A percentile compares a stretch with the other conserved stretches of the same genome.
Evolutionary conservation across 495 filamentous ascomycete genomes (phyloP).

Genomic region (Hyaloscypha bicolor): DNA sequence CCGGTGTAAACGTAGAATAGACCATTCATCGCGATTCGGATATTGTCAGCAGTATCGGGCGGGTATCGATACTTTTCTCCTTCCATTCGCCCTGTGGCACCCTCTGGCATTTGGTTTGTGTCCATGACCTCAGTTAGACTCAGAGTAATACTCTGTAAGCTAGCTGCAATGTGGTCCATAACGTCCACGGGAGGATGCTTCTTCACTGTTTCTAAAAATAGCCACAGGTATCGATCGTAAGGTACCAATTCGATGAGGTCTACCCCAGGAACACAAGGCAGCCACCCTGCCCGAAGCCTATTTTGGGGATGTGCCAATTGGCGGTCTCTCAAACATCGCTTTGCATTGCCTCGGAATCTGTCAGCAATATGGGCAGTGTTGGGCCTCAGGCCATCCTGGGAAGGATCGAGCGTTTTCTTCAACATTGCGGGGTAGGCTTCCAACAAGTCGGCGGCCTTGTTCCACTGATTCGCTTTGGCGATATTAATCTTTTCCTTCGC

Average conservation of each 20-base stretch:
- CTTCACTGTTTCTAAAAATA: slow-evolving; percentile 15
- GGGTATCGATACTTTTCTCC: no score
- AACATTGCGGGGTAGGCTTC: slow-evolving; percentile 12
- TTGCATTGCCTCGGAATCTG: slow-evolving; percentile 5
- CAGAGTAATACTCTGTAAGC: no score
- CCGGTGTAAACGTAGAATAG: slow-evolving; percentile 22
- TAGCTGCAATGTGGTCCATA: no score
- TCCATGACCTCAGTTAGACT: no score
- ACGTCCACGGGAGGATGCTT: not conserved
- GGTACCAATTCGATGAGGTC: slow-evolving; percentile 21
- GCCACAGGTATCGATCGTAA: slow-evolving; percentile 24
- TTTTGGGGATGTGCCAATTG: not conserved
- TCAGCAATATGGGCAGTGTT: slow-evolving; percentile 18
- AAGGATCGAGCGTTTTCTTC: slow-evolving; percentile 25
- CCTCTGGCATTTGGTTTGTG: no score
- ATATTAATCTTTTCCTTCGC: slow-evolving; percentile 10
- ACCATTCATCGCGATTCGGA: slow-evolving; percentile 11
- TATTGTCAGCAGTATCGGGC: not conserved
- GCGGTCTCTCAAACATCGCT: not conserved
- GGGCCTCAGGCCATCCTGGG: slow-evolving; percentile 6
- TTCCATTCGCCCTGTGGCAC: no score
- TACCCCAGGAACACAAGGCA: not conserved
- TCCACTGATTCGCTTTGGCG: slow-evolving; percentile 11
- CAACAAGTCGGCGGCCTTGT: slow-evolving; percentile 19
- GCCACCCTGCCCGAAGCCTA: not conserved